phyloP scores from a whole-genome alignment of 257 asterid genomes.

The Plantago elongata region DNA sequence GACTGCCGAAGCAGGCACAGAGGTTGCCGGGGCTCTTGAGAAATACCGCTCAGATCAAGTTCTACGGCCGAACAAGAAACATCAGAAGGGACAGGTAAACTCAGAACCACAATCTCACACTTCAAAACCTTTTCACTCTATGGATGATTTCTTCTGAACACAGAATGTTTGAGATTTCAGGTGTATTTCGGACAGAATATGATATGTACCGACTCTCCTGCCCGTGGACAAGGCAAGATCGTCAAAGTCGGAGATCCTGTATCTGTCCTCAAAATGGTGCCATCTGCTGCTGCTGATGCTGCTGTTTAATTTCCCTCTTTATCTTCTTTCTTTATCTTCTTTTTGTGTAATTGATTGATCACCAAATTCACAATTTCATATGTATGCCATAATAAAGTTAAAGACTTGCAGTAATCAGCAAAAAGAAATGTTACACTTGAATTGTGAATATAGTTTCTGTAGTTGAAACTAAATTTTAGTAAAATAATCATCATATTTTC shows the following conservation, averaged over 20 bases:
- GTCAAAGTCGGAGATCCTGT: conserved; percentile 43
- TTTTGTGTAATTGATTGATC: not conserved
- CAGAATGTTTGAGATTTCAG: conserved; percentile 25
- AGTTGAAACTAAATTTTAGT: not conserved
- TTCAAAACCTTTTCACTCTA: not conserved
- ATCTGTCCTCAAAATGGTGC: conserved; percentile 23
- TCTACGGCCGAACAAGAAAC: conserved; percentile 41
- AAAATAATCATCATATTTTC: not conserved
- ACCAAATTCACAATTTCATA: no score
- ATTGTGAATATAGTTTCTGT: not conserved
- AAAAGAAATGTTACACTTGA: not conserved
- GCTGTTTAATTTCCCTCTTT: not conserved
- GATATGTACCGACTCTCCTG: conserved; percentile 30
- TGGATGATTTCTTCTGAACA: not conserved
- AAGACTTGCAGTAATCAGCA: not conserved
- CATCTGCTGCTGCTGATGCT: conserved; percentile 32
- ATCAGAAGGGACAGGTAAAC: conserved; percentile 33
- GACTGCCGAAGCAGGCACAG: conserved; percentile 38
- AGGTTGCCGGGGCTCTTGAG: conserved; percentile 40
- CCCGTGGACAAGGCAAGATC: conserved; percentile 22
- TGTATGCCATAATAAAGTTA: not conserved
- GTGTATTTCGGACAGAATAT: conserved; percentile 53
- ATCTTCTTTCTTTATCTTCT: not conserved
- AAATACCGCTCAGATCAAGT: conserved; percentile 44
- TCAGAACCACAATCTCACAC: not conserved